Percentiles rank a stretch among this genome's conserved stretches.
phyloP scores from a whole-genome alignment of 2,329 filamentous ascomycete species.

The Fusarium bactridioides region DNA sequence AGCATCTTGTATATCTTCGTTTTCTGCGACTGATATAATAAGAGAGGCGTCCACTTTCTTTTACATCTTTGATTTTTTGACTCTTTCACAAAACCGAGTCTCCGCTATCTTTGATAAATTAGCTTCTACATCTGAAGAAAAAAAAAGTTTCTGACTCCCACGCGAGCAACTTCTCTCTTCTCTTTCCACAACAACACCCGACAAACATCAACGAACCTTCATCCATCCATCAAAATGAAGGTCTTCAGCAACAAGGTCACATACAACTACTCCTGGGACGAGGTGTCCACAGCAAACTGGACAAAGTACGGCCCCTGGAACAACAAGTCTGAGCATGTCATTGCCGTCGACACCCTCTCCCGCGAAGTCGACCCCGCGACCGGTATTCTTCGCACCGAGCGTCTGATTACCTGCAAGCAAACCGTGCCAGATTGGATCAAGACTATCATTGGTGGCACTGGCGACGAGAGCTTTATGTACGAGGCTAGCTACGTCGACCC shows the following conservation, averaged over 20 bases:
- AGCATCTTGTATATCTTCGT: slow-evolving; percentile 24
- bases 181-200: slow-evolving; percentile 1
- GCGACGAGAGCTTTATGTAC: slow-evolving; percentile 87
- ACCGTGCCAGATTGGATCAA: slow-evolving; percentile 80
- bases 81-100: slow-evolving; percentile 3
- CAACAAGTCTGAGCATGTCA: slow-evolving; percentile 95
- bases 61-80: background rate
- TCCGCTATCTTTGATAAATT: slow-evolving; percentile 1
- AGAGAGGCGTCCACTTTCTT: slow-evolving; percentile 1
- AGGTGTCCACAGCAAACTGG: slow-evolving; percentile 98
- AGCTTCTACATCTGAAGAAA: slow-evolving; percentile 6
- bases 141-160: slow-evolving; percentile 34
- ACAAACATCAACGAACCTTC: background rate
- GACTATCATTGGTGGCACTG: slow-evolving; percentile 75
- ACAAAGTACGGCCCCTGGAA: slow-evolving; percentile 99
- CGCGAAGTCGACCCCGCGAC: slow-evolving; percentile 66
- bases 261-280: slow-evolving; percentile 98
- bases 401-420: slow-evolving; percentile 69
- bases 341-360: slow-evolving; percentile 91
- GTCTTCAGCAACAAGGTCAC: slow-evolving; percentile 90
- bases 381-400: slow-evolving; percentile 68
- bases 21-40: slow-evolving; percentile 27
- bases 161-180: slow-evolving; percentile 14
- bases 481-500: slow-evolving; percentile 97
- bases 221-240: slow-evolving; percentile 72